Conservation (phyloP, 257 asterid species). For the Nyctanthes arbortristis region DNA sequence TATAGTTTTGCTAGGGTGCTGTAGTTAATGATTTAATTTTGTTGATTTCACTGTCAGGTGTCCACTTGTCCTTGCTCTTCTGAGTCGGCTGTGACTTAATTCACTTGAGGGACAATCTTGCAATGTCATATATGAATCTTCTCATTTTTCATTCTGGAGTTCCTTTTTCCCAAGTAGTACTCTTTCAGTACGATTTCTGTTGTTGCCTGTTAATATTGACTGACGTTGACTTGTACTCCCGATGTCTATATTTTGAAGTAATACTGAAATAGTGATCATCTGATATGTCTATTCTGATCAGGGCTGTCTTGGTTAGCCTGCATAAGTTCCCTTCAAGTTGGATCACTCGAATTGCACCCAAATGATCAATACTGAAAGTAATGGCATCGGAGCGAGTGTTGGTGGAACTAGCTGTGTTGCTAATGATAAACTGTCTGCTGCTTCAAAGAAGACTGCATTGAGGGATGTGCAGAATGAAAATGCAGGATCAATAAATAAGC, state of each 20-base stretch:
- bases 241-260: not conserved
- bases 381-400: constrained; percentile 34
- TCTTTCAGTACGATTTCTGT: not conserved
- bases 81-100: not conserved
- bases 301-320: constrained; percentile 22
- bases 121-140: not conserved
- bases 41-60: constrained; percentile 3
- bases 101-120: not conserved
- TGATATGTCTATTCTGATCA: constrained; percentile 22
- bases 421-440: constrained; percentile 44
- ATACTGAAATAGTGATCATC: not conserved
- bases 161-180: not conserved
- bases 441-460: constrained; percentile 66
- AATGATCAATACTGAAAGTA: constrained; percentile 63
- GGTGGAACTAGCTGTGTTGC: constrained; percentile 40
- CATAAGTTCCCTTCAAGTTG: constrained; percentile 13
- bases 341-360: constrained; percentile 23
- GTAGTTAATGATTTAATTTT: not conserved
- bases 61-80: not conserved
- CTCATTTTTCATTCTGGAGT: not conserved
- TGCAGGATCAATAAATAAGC: constrained; percentile 41
- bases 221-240: not conserved
- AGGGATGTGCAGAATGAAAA: constrained; percentile 88
- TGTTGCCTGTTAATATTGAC: not conserved
- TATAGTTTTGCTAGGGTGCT: not conserved